phyloP scores from a whole-genome alignment of 768 basidiomycete genomes.

The Suillus hirtellus region DNA sequence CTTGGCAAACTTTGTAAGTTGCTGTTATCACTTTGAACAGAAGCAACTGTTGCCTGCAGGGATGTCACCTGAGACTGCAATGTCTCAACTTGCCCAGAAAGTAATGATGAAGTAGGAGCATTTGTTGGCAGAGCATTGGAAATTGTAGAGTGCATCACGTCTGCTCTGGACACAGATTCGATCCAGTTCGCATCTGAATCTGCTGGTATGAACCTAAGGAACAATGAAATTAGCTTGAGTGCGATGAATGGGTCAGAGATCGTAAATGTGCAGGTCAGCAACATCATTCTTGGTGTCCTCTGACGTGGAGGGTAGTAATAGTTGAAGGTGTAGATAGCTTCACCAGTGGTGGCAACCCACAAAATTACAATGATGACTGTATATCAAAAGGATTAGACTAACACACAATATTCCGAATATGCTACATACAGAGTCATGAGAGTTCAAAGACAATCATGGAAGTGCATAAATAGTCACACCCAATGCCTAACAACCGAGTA shows the following conservation, averaged over 20 bases:
- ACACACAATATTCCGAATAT: no score
- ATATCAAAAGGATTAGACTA: no score
- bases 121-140: conserved; percentile 36
- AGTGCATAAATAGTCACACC: no score
- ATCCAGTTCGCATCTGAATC: conserved; percentile 56
- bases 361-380: no score
- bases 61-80: neutral
- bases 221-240: conserved; percentile 8
- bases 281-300: conserved; percentile 53
- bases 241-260: conserved; percentile 7
- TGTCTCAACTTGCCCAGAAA: neutral
- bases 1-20: neutral
- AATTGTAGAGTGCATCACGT: conserved; percentile 27
- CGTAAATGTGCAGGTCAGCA: conserved; percentile 62
- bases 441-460: no score
- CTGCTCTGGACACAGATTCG: conserved; percentile 52
- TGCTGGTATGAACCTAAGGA: conserved; percentile 46
- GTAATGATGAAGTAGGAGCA: conserved; percentile 22
- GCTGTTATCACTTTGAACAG: neutral
- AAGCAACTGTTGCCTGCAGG: neutral
- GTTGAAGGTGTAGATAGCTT: no score
- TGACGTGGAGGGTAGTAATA: conserved; percentile 19
- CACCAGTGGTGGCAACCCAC: no score
- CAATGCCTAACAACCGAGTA: no score
- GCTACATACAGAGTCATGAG: no score